Evolutionary conservation across 768 basidiomycete genomes (phyloP).

Genomic region (Pluteus cervinus): DNA sequence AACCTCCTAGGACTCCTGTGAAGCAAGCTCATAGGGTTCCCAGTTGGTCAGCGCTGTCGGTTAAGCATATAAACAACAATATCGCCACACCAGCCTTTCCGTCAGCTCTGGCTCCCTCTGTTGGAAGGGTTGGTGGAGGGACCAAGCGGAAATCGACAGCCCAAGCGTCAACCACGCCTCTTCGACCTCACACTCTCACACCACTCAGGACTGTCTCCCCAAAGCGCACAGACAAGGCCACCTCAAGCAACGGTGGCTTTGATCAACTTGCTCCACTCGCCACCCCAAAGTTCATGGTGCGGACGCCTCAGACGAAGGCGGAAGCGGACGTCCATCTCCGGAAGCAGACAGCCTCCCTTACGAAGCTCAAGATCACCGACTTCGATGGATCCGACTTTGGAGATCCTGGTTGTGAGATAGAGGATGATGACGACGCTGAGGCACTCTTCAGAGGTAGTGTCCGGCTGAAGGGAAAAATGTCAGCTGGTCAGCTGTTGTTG

Average conservation of each 20-base stretch:
- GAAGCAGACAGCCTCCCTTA: slow-evolving; percentile 61
- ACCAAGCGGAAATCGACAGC: slow-evolving; percentile 63
- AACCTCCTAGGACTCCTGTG: slow-evolving; percentile 56
- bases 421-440: slow-evolving; percentile 31
- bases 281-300: slow-evolving; percentile 40
- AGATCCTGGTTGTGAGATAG: slow-evolving; percentile 51
- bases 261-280: slow-evolving; percentile 51
- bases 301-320: slow-evolving; percentile 47
- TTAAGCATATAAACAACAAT: slow-evolving; percentile 25
- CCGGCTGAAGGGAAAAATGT: slow-evolving; percentile 9
- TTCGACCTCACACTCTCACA: slow-evolving; percentile 42
- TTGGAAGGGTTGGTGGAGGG: slow-evolving; percentile 40
- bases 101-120: slow-evolving; percentile 15
- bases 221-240: slow-evolving; percentile 20
- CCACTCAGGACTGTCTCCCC: slow-evolving; percentile 42
- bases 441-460: slow-evolving; percentile 25
- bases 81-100: slow-evolving; percentile 14
- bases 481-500: slow-evolving; percentile 5
- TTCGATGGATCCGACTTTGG: slow-evolving; percentile 38
- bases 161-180: slow-evolving; percentile 44
- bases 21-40: slow-evolving; percentile 39
- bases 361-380: slow-evolving; percentile 54
- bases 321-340: slow-evolving; percentile 45
- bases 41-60: slow-evolving; percentile 35
- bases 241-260: slow-evolving; percentile 33